Conservation (phyloP, 108 stramenopile species). For the Aurantiochytrium sp. region DNA sequence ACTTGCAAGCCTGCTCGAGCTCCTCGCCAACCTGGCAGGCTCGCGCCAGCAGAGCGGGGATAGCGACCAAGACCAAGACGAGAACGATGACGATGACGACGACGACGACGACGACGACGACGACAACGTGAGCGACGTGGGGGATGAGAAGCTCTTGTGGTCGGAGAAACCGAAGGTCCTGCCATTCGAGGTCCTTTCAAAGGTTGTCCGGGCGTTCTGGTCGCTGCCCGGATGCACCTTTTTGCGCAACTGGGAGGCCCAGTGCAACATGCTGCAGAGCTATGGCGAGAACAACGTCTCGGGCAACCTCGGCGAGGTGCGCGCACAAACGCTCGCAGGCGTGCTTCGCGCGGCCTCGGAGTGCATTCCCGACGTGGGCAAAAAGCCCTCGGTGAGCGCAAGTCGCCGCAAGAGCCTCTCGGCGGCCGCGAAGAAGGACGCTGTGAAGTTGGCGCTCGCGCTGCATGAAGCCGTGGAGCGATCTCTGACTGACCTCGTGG, state of each 20-base stretch:
- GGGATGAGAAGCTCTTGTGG: too few relatives aligned
- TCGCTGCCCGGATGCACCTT: neutral
- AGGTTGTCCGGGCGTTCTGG: neutral
- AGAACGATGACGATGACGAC: neutral
- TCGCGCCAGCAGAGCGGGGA: neutral
- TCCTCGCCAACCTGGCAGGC: neutral
- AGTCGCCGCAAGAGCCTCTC: neutral
- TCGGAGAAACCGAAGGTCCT: too few relatives aligned
- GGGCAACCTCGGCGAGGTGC: neutral
- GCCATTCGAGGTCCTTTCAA: neutral
- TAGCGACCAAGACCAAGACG: neutral
- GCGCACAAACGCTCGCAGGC: neutral
- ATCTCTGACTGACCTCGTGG: neutral
- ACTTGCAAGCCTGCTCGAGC: neutral
- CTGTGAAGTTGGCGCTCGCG: neutral
- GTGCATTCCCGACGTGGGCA: neutral
- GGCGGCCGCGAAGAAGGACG: neutral
- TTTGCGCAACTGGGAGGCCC: neutral
- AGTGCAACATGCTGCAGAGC: constrained; percentile 7
- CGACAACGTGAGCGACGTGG: neutral
- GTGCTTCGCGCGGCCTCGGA: neutral
- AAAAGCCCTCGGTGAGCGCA: neutral
- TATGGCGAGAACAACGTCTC: neutral
- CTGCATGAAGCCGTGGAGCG: neutral
- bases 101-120: neutral